phyloP scores from a whole-genome alignment of 192 early-diverging fungal species.

The Gamsiella multidivaricata region DNA sequence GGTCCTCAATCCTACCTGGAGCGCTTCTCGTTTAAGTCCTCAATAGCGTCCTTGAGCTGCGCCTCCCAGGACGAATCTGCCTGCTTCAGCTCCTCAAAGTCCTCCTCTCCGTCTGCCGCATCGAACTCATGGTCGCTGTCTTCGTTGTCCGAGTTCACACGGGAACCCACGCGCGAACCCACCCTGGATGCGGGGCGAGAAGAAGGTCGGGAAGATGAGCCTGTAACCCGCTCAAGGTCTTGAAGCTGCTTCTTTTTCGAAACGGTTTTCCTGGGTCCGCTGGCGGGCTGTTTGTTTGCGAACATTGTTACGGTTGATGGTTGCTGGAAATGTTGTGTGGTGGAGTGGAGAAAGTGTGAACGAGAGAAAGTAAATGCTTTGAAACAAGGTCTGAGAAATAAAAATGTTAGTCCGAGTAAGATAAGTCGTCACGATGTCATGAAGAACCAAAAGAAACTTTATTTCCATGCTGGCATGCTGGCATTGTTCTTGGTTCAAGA shows the following conservation, averaged over 20 bases:
- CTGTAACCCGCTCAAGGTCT: conserved; percentile 35
- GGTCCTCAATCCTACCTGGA: conserved; percentile 54
- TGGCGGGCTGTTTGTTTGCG: conserved; percentile 26
- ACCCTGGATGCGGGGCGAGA: conserved; percentile 31
- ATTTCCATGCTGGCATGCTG: not conserved
- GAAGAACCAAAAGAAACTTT: no score
- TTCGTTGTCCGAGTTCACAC: conserved; percentile 49
- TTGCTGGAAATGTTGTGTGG: not conserved
- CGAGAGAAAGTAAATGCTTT: conserved; percentile 1
- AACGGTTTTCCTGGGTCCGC: conserved; percentile 27
- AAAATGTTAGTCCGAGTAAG: no score
- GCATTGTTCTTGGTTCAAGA: not conserved
- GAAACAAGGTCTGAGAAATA: no score
- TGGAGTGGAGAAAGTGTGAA: not conserved
- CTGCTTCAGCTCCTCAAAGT: conserved; percentile 13
- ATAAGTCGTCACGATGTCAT: no score
- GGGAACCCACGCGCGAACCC: conserved; percentile 31
- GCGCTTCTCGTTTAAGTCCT: conserved; percentile 62
- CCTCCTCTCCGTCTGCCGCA: conserved; percentile 19
- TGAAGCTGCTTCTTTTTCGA: conserved; percentile 48
- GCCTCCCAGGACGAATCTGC: conserved; percentile 54
- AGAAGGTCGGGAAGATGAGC: conserved; percentile 23
- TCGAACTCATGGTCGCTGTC: conserved; percentile 27
- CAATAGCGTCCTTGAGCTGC: conserved; percentile 61
- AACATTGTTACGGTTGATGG: conserved; percentile 8